Evolutionary conservation across 192 early-diverging fungal genomes (phyloP), one percentile per base, ranked within the genome.

Genomic region (Coemansia sp.): DNA sequence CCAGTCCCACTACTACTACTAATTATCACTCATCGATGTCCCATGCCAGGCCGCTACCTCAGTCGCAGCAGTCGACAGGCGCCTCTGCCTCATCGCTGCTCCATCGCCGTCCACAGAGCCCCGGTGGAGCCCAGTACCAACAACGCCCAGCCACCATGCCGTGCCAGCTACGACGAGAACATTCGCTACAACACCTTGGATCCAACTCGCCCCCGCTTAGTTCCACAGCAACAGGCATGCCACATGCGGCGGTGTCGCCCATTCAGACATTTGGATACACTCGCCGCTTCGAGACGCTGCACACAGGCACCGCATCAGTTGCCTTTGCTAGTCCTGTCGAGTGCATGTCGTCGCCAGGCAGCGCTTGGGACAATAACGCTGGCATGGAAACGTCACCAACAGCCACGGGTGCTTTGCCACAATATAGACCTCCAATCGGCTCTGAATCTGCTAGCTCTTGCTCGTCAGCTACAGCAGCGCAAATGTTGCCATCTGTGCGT

Each of bases 401-500:
- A 48, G 64, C 67, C 39, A 51, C 60, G 2, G 46, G 46, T 4
- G 57, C 27, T 14, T 27, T 59, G 23, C 42, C 59, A 17, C 23
- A 46, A 2, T 66, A 64, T 23, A 66, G 41, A 36, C 67, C 41
- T 31, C 53, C 41, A 1, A 36, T 58, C n/a, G 67, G 63, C 12
- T 62, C 67, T 5, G 70, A 66, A 21, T 57, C 67, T 0, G 57
- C 64, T 8, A 62, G 63, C 59, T 64, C 73, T 15, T 57, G 44
- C 64, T 48, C 70, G 19, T 66, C 73, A 8, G 62, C 68, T 44
- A 42, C 66, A 3, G 38, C 62, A 14, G 62, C 74, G 15, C 80
- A 76, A 7, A 51, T 62, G 42, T 66, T 82, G 17, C 80, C 80
- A 2, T 82, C 80, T 2, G 75, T 82, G 62, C 74, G 80, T 44